phyloP scores from a whole-genome alignment of 352 stramenopile genomes.

The Thraustotheca clavata region DNA sequence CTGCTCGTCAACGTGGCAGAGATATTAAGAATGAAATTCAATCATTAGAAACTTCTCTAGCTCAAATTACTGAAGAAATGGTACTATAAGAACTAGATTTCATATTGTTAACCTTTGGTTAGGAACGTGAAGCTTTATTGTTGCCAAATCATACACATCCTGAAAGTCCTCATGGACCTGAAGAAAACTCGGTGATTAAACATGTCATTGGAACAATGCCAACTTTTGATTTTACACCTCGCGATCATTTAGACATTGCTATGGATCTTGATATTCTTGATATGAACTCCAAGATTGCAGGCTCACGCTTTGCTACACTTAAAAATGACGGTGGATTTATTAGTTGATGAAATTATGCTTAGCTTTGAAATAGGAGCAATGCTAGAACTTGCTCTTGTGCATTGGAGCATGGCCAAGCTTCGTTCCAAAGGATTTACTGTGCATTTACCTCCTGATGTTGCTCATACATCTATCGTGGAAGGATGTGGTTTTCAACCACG shows the following conservation, averaged over 20 bases:
- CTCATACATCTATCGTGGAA: conserved; percentile 73
- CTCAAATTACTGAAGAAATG: conserved; percentile 35
- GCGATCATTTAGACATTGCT: conserved; percentile 66
- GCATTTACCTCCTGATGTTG: conserved; percentile 73
- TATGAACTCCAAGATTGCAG: conserved; percentile 60
- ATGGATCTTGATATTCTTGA: conserved; percentile 64
- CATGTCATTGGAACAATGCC: conserved; percentile 45
- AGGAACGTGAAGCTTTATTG: conserved; percentile 58
- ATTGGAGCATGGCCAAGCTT: conserved; percentile 69
- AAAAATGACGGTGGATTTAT: conserved; percentile 45
- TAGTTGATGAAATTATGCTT: neutral
- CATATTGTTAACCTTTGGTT: neutral
- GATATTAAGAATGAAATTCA: conserved; percentile 50
- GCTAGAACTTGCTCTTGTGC: conserved; percentile 78
- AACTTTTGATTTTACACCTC: conserved; percentile 44
- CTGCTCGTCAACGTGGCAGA: conserved; percentile 33
- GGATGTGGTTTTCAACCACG: conserved; percentile 80
- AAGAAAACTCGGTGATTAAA: conserved; percentile 47
- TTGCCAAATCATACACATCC: conserved; percentile 73
- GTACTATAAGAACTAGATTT: neutral
- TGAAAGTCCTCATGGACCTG: conserved; percentile 47
- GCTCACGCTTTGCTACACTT: conserved; percentile 79
- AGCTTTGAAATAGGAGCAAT: conserved; percentile 38
- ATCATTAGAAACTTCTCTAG: conserved; percentile 34
- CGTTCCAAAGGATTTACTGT: conserved; percentile 60